Conservation (phyloP, 352 stramenopile genomes). For the Phytophthora sansomeana region DNA sequence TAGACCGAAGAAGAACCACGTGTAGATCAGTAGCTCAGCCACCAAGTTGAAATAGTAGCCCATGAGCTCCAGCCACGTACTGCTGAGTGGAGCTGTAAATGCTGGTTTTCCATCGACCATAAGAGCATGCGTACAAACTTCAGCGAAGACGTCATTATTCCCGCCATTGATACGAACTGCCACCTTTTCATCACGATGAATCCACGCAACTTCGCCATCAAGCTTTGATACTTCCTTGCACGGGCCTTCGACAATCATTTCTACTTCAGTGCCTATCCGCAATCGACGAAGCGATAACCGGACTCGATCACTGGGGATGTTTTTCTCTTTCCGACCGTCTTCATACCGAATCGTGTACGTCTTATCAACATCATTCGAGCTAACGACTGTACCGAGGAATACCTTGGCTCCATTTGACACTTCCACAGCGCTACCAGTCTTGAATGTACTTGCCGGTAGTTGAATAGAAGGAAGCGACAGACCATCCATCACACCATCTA, state of each 20-base stretch:
- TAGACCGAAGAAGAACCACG: constrained; percentile 69
- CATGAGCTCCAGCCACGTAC: constrained; percentile 67
- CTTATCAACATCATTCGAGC: constrained; percentile 49
- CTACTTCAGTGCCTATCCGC: constrained; percentile 68
- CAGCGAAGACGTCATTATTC: constrained; percentile 74
- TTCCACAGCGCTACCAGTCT: constrained; percentile 59
- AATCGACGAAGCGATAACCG: constrained; percentile 63
- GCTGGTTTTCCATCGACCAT: constrained; percentile 71
- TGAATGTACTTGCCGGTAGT: constrained; percentile 41
- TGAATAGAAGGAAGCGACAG: constrained; percentile 47
- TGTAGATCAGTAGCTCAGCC: constrained; percentile 55
- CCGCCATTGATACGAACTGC: constrained; percentile 65
- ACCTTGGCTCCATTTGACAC: constrained; percentile 52
- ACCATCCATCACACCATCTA: constrained; percentile 40
- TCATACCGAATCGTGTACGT: constrained; percentile 67
- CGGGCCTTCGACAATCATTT: constrained; percentile 78
- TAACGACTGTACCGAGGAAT: constrained; percentile 52
- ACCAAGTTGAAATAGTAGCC: constrained; percentile 64
- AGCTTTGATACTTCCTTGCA: constrained; percentile 78
- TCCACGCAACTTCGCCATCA: constrained; percentile 76
- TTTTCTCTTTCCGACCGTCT: constrained; percentile 70
- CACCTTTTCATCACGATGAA: constrained; percentile 77
- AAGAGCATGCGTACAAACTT: constrained; percentile 69
- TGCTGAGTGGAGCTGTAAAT: constrained; percentile 68
- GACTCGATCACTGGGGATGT: constrained; percentile 56